Base-by-base conservation (phyloP, 176 grass and related monocot species). In the Ampelocalamus luodianensis region DNA sequence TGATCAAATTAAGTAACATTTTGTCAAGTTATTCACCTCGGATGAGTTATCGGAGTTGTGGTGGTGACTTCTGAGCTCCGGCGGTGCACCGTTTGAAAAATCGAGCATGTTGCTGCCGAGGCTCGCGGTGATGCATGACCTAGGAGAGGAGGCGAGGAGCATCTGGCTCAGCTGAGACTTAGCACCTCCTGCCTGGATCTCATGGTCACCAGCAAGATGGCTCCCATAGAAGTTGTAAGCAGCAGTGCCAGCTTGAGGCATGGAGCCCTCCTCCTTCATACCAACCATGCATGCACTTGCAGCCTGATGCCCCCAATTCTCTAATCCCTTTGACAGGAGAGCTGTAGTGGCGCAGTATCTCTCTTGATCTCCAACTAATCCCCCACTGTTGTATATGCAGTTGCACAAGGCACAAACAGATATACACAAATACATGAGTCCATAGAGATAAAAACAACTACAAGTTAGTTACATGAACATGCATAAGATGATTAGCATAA, bases 21-120 rank as follows among this genome's bases (percentile, higher is more conserved):
- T 12, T 37, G 59, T 71, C 32, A 70, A 51, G 45, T 22, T 74
- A 20, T 55, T 85, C 79, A 99, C 93, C 97, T 99, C 97, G 13
- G 93, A 96, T 65, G 91, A 99, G 70, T 96, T 94, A 16, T 92
- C 92, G 64, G 90, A 85, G 36, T 86, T 78, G 69, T 92, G 93
- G 45, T 83, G 80, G 40, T 88, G 80, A 65, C 75, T 84, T 61
- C 85, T 84, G 20, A 88, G 65, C 83, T 92, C 90, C 10, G 87
- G 91, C 16, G 87, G 85, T 8, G 80, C 34, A 51, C 53, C 90
- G 71, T 92, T 96, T 0, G 97, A 91, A 92, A 99, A 96, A 78
- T 99, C 92, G 39, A 99, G 69, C 90, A 96, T 92, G 93, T 91
- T 99, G 82, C 90, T 90, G 63, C 83, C 93, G 49, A 96, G 89